Evolutionary conservation across 2,329 filamentous ascomycete genomes (phyloP).

Genomic region (Colletotrichum melonis): DNA sequence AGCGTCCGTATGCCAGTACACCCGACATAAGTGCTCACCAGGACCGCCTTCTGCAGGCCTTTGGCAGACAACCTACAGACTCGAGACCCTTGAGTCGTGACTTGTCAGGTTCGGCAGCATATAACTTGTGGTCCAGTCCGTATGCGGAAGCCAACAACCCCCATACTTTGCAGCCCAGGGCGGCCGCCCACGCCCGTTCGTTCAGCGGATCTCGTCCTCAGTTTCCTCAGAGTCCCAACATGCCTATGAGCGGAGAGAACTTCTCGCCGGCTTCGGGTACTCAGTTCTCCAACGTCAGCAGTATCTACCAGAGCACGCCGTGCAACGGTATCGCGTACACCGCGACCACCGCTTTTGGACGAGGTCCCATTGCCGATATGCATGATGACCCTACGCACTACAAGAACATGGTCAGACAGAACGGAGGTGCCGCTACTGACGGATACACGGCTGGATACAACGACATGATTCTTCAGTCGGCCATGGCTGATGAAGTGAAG

Average conservation of each 20-base stretch:
- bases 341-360: conserved; percentile 31
- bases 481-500: conserved; percentile 28
- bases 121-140: conserved; percentile 20
- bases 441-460: conserved; percentile 36
- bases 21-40: conserved; percentile 42
- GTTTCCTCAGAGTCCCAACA: conserved; percentile 32
- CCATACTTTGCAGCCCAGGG: conserved; percentile 21
- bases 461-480: conserved; percentile 34
- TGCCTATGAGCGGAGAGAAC: conserved; percentile 37
- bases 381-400: conserved; percentile 35
- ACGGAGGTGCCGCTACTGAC: conserved; percentile 35
- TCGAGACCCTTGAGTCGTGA: conserved; percentile 33
- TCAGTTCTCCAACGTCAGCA: conserved; percentile 61
- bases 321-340: conserved; percentile 38
- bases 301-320: conserved; percentile 62
- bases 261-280: conserved; percentile 43
- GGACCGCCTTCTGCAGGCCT: conserved; percentile 48
- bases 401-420: conserved; percentile 35
- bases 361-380: conserved; percentile 27
- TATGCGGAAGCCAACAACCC: conserved; percentile 20
- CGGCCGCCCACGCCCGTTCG: conserved; percentile 16
- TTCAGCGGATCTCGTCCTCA: conserved; percentile 35
- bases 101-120: conserved; percentile 14
- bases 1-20: conserved; percentile 17
- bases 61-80: conserved; percentile 39